phyloP scores from a whole-genome alignment of 1,139 yeast genomes.

The Blastobotrys elegans region DNA sequence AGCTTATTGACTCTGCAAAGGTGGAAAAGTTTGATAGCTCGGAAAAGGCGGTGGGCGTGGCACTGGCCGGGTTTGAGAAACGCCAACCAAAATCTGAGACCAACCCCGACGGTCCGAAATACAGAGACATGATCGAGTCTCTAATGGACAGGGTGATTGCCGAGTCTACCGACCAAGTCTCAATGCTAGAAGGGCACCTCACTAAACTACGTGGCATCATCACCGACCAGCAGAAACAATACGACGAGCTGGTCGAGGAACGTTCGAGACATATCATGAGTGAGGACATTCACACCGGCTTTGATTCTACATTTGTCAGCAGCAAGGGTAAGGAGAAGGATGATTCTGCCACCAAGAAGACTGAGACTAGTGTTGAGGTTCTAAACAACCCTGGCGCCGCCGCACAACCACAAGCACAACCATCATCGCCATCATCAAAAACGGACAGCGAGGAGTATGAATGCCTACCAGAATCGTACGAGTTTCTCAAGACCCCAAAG shows the following conservation, averaged over 20 bases:
- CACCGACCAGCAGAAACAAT: constrained; percentile 58
- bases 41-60: constrained; percentile 31
- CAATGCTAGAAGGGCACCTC: constrained; percentile 32
- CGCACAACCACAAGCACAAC: neutral
- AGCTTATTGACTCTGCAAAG: constrained; percentile 40
- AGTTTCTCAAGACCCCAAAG: constrained; percentile 55
- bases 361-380: constrained; percentile 36
- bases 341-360: constrained; percentile 15
- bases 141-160: constrained; percentile 63
- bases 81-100: constrained; percentile 44
- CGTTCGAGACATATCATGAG: constrained; percentile 73
- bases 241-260: constrained; percentile 64
- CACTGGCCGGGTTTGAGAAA: constrained; percentile 28
- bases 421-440: neutral
- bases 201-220: constrained; percentile 37
- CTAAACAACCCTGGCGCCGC: constrained; percentile 25
- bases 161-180: constrained; percentile 48
- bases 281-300: constrained; percentile 92
- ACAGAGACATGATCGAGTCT: constrained; percentile 91
- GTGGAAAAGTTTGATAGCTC: constrained; percentile 23
- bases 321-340: constrained; percentile 37
- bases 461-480: constrained; percentile 57
- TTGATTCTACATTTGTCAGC: constrained; percentile 78
- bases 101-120: constrained; percentile 59
- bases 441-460: constrained; percentile 34